A percentile compares a stretch with the other conserved stretches of the same genome.
These are phyloP conservation scores for Xylaria flabelliformis DNA, from an alignment of 495 filamentous ascomycete species.

Conservation along the genomic window DNA sequence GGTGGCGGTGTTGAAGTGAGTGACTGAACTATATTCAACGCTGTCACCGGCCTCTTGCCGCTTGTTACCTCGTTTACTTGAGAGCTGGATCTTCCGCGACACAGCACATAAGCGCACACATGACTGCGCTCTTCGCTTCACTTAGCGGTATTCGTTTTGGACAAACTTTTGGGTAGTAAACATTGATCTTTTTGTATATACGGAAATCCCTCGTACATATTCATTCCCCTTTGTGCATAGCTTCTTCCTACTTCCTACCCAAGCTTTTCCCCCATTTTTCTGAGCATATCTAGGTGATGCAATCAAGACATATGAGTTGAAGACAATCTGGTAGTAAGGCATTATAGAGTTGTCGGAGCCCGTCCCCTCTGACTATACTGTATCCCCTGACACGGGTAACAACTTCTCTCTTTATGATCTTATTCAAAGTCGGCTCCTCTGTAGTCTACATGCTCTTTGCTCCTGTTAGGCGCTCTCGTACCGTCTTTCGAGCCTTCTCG, in stretches of 20 bases:
- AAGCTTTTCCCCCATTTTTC: neutral
- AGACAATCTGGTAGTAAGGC: neutral
- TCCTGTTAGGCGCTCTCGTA: neutral
- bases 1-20: neutral
- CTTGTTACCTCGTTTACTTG: neutral
- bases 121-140: neutral
- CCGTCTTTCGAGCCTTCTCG: neutral
- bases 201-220: neutral
- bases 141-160: neutral
- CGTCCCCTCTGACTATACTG: neutral
- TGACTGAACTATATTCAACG: neutral
- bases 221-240: neutral
- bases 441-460: neutral
- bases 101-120: neutral
- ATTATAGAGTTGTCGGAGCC: neutral
- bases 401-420: neutral
- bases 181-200: constrained; percentile 2
- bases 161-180: neutral
- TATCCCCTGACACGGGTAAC: neutral
- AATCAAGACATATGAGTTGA: neutral
- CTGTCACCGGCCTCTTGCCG: neutral
- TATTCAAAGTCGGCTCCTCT: neutral
- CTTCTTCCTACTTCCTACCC: neutral
- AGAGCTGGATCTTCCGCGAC: neutral
- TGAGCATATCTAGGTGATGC: neutral